phyloP scores from a whole-genome alignment of 805 yeast species.

The Spathaspora passalidarum region DNA sequence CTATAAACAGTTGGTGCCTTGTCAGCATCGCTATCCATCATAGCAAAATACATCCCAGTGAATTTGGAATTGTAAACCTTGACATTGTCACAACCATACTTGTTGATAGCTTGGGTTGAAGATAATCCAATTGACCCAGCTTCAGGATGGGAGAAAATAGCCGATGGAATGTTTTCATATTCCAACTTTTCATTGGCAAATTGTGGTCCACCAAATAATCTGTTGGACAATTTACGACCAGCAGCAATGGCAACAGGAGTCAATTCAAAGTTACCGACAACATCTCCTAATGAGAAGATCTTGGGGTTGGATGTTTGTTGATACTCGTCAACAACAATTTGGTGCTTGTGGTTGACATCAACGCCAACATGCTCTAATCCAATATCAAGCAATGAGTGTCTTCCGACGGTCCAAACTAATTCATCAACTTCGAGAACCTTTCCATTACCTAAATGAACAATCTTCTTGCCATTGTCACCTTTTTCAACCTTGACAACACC shows the following conservation, averaged over 20 bases:
- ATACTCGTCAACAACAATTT: conserved; percentile 79
- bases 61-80: conserved; percentile 82
- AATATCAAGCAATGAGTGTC: conserved; percentile 71
- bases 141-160: conserved; percentile 97
- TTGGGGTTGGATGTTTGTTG: conserved; percentile 74
- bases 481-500: conserved; percentile 38
- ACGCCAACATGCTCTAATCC: conserved; percentile 78
- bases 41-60: conserved; percentile 90
- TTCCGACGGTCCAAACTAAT: conserved; percentile 92
- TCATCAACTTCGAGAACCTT: conserved; percentile 58
- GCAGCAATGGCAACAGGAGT: conserved; percentile 99
- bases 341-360: conserved; percentile 54
- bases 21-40: conserved; percentile 56
- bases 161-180: conserved; percentile 85
- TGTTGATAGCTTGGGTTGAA: conserved; percentile 70
- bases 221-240: conserved; percentile 88
- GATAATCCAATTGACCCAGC: conserved; percentile 91
- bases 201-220: conserved; percentile 79
- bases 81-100: conserved; percentile 77
- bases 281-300: conserved; percentile 89
- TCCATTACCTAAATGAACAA: conserved; percentile 38
- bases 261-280: conserved; percentile 86
- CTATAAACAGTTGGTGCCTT: conserved; percentile 90
- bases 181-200: conserved; percentile 79
- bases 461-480: conserved; percentile 30